phyloP scores from a whole-genome alignment of 257 asterid genomes.

The Solanum habrochaites region DNA sequence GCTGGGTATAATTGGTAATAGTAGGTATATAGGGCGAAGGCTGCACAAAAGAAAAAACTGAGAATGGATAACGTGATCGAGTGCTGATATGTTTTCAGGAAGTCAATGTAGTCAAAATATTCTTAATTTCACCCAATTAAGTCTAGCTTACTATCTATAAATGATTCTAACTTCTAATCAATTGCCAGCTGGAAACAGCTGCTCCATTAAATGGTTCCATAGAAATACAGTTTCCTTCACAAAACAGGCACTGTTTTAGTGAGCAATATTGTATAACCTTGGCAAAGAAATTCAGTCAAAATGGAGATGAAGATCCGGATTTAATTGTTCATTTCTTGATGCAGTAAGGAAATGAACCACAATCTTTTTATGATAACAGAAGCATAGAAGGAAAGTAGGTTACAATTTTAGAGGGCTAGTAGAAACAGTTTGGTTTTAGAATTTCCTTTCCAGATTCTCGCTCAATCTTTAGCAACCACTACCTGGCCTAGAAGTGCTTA shows the following conservation, averaged over 20 bases:
- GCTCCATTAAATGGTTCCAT: not conserved
- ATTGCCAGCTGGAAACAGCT: not conserved
- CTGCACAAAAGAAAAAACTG: slow-evolving; percentile 33
- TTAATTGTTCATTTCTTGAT: not conserved
- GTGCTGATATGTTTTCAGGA: not conserved
- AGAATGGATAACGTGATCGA: not conserved
- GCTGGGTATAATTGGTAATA: slow-evolving; percentile 87
- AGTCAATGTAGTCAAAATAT: not conserved
- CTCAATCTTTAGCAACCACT: not conserved
- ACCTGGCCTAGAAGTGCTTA: not conserved
- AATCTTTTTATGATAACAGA: not conserved
- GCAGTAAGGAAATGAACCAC: not conserved
- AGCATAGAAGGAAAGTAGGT: not conserved
- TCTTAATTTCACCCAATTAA: not conserved
- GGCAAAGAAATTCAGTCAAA: not conserved
- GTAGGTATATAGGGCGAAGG: slow-evolving; percentile 69
- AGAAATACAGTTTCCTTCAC: not conserved
- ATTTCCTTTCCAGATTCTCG: not conserved
- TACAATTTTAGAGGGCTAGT: not conserved
- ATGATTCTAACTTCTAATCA: not conserved
- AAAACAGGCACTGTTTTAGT: not conserved
- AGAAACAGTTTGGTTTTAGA: not conserved
- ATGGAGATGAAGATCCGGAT: not conserved
- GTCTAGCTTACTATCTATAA: not conserved
- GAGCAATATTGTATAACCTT: not conserved